Base-by-base conservation (phyloP, 345 rosid species). In the Geranium rotundifolium region DNA sequence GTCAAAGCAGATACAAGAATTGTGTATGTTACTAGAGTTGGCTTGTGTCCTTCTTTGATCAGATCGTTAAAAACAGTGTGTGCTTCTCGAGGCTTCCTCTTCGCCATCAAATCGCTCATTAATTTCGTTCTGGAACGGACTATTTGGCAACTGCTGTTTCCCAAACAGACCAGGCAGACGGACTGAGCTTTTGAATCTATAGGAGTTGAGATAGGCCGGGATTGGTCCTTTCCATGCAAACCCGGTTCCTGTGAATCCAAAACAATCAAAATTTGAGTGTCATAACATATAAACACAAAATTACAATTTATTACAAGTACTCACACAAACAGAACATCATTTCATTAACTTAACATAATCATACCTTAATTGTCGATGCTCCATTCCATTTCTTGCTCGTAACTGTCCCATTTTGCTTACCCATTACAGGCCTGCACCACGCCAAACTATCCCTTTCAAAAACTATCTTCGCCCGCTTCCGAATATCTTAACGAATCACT, bases 61-160 rank as follows among this genome's bases (percentile, higher is more conserved):
- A 89, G 80, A 65, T 67, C 69, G 68, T 81, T 67, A 65, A 87
- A 92, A 68, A 92, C 69, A 61, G 79, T 75, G 63, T 73, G 78
- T 29, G 91, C 95, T 69, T 92, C 98, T 56, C 74, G 85, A 55
- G 95, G 95, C 76, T 85, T 89, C 74, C 87, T 74, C 72, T 70
- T 81, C 74, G 79, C 84, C 72, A 85, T 77, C 77, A 89, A 77
- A 54, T 71, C 59, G 60, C 75, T 92, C 98, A 92, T 92, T 58
- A 89, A 76, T 68, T 85, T 89, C 61, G 96, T 92, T 70, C 93
- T 83, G n/a, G 98, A 86, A 59, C 73, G 84, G 61, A 92, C 96
- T 19, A 72, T 83, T 23, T 79, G 79, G 65, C 95, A 92, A 65
- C 84, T 65, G 55, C 73, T 80, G 56, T 81, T 82, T 41, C 84